These are phyloP conservation scores for Canavalia gladiata DNA, from an alignment of 306 rosid species.

Conservation along the genomic window DNA sequence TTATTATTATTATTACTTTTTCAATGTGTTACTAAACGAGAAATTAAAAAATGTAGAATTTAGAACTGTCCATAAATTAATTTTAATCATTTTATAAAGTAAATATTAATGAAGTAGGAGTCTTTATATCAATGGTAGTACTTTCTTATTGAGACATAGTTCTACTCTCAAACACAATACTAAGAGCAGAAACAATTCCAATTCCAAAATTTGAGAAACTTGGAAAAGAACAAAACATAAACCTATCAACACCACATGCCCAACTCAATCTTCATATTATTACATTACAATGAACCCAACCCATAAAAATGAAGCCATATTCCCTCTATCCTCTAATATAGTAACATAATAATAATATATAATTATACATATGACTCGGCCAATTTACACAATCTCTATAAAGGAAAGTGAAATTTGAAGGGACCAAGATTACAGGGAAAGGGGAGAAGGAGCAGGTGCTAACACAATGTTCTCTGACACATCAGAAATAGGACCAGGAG, in stretches of 20 bases:
- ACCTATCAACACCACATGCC: background rate
- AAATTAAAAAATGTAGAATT: background rate
- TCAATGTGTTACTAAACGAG: background rate
- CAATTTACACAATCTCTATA: slow-evolving; percentile 16
- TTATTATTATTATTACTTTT: background rate
- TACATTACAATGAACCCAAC: background rate
- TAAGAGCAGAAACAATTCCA: background rate
- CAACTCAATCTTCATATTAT: slow-evolving; percentile 1
- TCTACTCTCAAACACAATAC: background rate
- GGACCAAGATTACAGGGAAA: background rate
- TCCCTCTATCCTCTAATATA: background rate
- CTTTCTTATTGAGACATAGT: no score
- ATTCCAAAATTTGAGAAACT: slow-evolving; percentile 14
- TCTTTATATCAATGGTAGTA: no score
- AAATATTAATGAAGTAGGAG: no score
- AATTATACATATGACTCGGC: background rate
- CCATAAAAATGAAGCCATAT: slow-evolving; percentile 28
- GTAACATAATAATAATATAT: background rate
- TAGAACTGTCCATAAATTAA: background rate
- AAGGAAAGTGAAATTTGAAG: slow-evolving; percentile 22
- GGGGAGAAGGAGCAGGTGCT: slow-evolving; percentile 49
- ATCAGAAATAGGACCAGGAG: slow-evolving; percentile 53
- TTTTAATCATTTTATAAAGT: background rate
- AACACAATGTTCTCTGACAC: slow-evolving; percentile 28
- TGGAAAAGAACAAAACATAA: background rate